phyloP scores from a whole-genome alignment of 441 rosid species.

The Pelargonium myrrhifolium region DNA sequence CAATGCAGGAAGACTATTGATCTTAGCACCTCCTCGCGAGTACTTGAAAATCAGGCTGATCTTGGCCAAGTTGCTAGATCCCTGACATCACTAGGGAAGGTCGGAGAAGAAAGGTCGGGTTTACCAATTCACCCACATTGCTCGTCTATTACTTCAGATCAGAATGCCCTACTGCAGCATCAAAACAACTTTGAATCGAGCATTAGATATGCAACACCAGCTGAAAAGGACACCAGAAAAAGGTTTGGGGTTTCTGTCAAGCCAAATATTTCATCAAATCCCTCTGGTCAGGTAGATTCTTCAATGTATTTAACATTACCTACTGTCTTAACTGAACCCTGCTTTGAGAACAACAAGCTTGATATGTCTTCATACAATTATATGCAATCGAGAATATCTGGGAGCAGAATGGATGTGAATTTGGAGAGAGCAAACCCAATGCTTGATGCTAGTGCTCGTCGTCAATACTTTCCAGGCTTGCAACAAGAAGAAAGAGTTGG shows the following conservation, averaged over 20 bases:
- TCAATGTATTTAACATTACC: conserved; percentile 38
- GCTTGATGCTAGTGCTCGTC: conserved; percentile 27
- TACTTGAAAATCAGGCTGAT: conserved; percentile 4
- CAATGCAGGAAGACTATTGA: too few relatives aligned
- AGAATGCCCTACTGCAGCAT: conserved; percentile 14
- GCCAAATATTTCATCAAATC: conserved; percentile 23
- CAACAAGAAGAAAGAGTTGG: conserved; percentile 33
- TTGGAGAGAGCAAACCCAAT: conserved; percentile 25
- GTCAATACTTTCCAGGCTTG: conserved; percentile 29
- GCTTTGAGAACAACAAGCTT: conserved; percentile 22
- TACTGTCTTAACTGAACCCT: conserved; percentile 19
- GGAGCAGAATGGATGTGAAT: conserved; percentile 19
- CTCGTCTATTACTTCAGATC: too few relatives aligned
- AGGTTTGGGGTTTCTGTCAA: conserved; percentile 23
- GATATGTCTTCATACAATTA: conserved; percentile 28
- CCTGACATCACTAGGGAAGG: conserved; percentile 20
- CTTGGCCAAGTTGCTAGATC: conserved; percentile 22
- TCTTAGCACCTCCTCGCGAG: too few relatives aligned
- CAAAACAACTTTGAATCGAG: conserved; percentile 35
- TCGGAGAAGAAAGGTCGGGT: conserved; percentile 13
- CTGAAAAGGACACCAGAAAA: conserved; percentile 5
- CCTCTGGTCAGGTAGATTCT: conserved; percentile 28
- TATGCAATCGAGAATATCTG: conserved; percentile 28
- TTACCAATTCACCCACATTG: neutral
- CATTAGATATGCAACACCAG: conserved; percentile 14